Evolutionary conservation across 2,329 filamentous ascomycete genomes (phyloP), one percentile per base, ranked within the genome.

Genomic region (Trichoderma sp.): DNA sequence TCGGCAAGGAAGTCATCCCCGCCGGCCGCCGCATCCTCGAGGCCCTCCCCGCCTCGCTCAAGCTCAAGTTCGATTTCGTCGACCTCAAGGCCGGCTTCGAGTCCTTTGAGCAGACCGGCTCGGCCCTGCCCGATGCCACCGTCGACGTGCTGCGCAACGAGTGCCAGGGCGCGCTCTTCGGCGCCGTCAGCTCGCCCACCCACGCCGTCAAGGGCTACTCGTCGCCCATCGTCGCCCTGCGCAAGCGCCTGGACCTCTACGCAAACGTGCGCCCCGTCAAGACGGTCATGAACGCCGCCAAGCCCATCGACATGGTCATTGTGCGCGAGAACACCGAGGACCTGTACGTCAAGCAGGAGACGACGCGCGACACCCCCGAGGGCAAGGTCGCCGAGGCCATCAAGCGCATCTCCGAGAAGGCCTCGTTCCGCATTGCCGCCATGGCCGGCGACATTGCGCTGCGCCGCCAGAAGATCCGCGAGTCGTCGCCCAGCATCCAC

Each of bases 271-370:
- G 96, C 47, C 95, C 95, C 66, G 96, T 98, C 80, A 97, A 97
- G 85, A 92, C 91, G 57, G 88, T 93, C 72, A 77, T 84, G 72
- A 91, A 88, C 40, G 87, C 88, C 67, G 74, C 81, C 57, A 87
- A 85, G 76, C 91, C 92, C 72, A 94, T 97, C 77, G 96, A 99
- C 83, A 91, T 99, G 80, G 96, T 99, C 77, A 99, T 98, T 76
- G 96, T 98, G 68, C 92, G 96, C 73, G 96, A 99, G 83, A 99
- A 99, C 85, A 99, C 96, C 37, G 96, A 99, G 84, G 96, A 99
- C 80, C 87, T 99, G 52, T 97, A 97, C 82, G 95, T 99, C 76
- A 98, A 98, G 85, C 92, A 98, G 81, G 96, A 99, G 85, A 91
- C 86, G 80, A 97, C 94, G 27, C 91, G 88, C 79, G 88, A 92